Percentiles rank a stretch among this genome's conserved stretches.
Conservation (phyloP, 176 grass and related monocot genomes). For the Paspalum notatum region DNA sequence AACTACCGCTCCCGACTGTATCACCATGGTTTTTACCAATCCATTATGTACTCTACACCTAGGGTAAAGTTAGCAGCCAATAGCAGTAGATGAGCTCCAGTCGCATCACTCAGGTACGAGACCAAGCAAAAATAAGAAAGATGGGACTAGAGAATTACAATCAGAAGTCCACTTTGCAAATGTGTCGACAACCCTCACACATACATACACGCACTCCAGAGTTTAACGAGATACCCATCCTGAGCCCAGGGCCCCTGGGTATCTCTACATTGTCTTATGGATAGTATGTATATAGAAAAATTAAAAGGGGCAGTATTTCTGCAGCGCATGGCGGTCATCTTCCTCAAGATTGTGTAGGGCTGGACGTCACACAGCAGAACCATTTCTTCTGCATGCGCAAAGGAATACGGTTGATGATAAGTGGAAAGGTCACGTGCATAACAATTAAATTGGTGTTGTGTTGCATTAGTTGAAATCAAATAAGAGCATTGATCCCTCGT, state of each 20-base stretch:
- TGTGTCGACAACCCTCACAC: slow-evolving; percentile 44
- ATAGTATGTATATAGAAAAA: slow-evolving; percentile 71
- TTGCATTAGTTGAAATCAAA: slow-evolving; percentile 13
- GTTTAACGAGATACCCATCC: slow-evolving; percentile 50
- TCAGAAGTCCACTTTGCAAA: slow-evolving; percentile 51
- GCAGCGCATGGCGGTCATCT: slow-evolving; percentile 5
- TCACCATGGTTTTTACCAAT: too few species aligned
- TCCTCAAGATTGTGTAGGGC: slow-evolving; percentile 72
- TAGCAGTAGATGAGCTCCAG: background rate
- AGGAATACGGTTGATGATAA: background rate
- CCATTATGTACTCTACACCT: background rate
- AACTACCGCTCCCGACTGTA: background rate
- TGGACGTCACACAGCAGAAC: slow-evolving; percentile 85
- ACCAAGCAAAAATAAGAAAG: background rate
- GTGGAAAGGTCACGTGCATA: background rate
- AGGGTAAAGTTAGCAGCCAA: background rate
- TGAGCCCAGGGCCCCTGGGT: slow-evolving; percentile 14
- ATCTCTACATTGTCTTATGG: slow-evolving; percentile 64
- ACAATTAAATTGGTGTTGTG: background rate
- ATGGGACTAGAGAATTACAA: slow-evolving; percentile 43
- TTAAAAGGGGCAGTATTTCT: slow-evolving; percentile 51
- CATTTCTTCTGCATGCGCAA: slow-evolving; percentile 76
- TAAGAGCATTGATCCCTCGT: background rate
- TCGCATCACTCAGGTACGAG: slow-evolving; percentile 2
- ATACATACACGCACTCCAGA: slow-evolving; percentile 52